Base-by-base conservation (phyloP, 1,284 basidiomycete genomes). In the Tylopilus orsonianus region DNA sequence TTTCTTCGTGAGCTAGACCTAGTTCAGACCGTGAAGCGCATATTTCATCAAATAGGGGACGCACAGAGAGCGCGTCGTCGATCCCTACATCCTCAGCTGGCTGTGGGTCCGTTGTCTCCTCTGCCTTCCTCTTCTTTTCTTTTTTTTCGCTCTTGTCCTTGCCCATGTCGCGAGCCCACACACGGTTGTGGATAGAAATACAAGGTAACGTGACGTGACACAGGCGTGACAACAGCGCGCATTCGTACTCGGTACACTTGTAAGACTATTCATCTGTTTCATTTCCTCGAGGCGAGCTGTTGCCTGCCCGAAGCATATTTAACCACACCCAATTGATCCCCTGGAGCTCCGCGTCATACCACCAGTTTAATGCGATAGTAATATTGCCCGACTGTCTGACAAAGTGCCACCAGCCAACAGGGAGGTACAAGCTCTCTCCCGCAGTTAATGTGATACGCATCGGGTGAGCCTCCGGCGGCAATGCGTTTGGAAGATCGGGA, bases 331-430 rank as follows among this genome's bases (percentile, higher is more conserved):
- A 91, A 9, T 73, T 69, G 67, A 79, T 78, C 6, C 87, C 87
- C 46, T 75, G 70, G 62, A 82, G 78, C 59, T 90, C 85, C 56
- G 85, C 76, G 58, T 93, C 90, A 62, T 90, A 93, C 84, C 85
- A 95, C 84, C 90, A 93, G 60, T 95, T 96, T 24, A 93, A 65
- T 1, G 92, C 92, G 44, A 94, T 83, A 0, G 78, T 82, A 7
- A 76, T 71, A 57, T 79, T 69, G 18, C 74, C 77, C 52, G 81
- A 70, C 67, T 91, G 79, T 27, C 77, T 74, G 36, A 96, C 92
- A 61, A 87, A 79, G 66, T 96, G 93, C 85, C 87, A 96, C 93
- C 93, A 96, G 0, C 90, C 85, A 2, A 87, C 81, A 16, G 93
- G 93, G 22, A 96, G 78, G 67, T 92, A 95, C n/a, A 96, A 68